Evolutionary conservation across 805 yeast species (phyloP), one percentile per base, ranked within the genome.

Genomic region (Priceomyces castillae): DNA sequence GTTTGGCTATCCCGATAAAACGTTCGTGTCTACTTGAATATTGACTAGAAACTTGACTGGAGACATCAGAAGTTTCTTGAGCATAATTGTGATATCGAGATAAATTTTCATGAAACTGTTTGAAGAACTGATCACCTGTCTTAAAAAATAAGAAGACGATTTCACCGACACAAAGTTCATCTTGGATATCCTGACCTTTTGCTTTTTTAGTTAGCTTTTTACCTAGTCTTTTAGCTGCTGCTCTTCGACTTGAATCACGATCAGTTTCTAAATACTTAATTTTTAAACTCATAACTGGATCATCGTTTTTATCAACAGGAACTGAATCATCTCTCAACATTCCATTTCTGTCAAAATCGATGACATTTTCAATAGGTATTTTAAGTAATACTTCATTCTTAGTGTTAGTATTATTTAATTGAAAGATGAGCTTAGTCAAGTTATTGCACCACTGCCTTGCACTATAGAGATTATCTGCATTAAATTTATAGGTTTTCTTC

Each of bases 371-470:
- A 19, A 85, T 55, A 0, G 97, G 97, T 3, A 92, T 78, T 52
- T 86, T 85, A 15, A 90, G 69, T 16, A 86, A 77, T 11, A 88
- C 94, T 46, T 83, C 82, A 51, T 83, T 83, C 11, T 82, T 83
- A 18, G 75, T 70, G 59, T 87, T 86, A 42, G 85, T 74, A 33
- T 84, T 75, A 1, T 90, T 74, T 15, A 61, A 50, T 41, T 61
- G 63, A 63, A 92, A 92, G 1, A 88, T 80, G 41, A 84, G 83
- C 54, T 86, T 88, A 50, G 85, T 86, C 35, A 92, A 62, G 7
- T 76, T 66, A 41, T 82, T 81, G 37, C 79, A 82, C 98, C 98
- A 92, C 14, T 82, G 77, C 46, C 86, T 74, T 0, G 97, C 97
- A 5, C 83, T 67, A 47, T 74, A 80, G 12, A 77, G 64, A 18